These are phyloP conservation scores for Colletotrichum eremochloae DNA, from an alignment of 2,329 filamentous ascomycete genomes.

Conservation along the genomic window DNA sequence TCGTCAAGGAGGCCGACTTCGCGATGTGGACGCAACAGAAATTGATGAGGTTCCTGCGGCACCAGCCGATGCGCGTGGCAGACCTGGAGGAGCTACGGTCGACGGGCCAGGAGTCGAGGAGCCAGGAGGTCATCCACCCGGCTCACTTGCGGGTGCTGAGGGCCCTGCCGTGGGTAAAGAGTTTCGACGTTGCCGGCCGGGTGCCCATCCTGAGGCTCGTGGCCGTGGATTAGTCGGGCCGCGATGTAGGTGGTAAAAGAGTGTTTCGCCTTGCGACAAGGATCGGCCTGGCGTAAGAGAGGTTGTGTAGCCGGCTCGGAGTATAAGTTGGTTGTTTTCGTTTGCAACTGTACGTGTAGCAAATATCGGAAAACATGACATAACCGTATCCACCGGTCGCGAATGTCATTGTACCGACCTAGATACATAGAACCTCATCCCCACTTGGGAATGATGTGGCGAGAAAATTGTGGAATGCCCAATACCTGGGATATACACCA, in stretches of 20 bases:
- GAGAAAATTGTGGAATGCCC: too few species aligned
- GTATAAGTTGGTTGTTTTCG: too few species aligned
- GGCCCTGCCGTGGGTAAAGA: slow-evolving; percentile 10
- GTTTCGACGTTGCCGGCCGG: not conserved
- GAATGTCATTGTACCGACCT: too few species aligned
- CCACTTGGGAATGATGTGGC: not conserved
- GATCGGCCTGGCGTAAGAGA: not conserved
- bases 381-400: not conserved
- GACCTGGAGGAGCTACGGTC: not conserved
- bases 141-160: slow-evolving; percentile 26
- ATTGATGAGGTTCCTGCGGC: slow-evolving; percentile 13
- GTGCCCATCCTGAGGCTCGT: slow-evolving; percentile 11
- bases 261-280: not conserved
- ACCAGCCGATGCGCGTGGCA: not conserved
- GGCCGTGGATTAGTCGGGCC: not conserved
- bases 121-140: not conserved
- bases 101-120: not conserved
- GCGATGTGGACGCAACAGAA: slow-evolving; percentile 9
- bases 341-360: not conserved
- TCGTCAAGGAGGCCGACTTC: slow-evolving; percentile 17
- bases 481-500: too few species aligned
- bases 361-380: not conserved
- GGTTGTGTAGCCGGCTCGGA: not conserved
- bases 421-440: not conserved
- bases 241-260: not conserved